phyloP scores from a whole-genome alignment of 2,329 filamentous ascomycete genomes.

The Amauroascus niger region DNA sequence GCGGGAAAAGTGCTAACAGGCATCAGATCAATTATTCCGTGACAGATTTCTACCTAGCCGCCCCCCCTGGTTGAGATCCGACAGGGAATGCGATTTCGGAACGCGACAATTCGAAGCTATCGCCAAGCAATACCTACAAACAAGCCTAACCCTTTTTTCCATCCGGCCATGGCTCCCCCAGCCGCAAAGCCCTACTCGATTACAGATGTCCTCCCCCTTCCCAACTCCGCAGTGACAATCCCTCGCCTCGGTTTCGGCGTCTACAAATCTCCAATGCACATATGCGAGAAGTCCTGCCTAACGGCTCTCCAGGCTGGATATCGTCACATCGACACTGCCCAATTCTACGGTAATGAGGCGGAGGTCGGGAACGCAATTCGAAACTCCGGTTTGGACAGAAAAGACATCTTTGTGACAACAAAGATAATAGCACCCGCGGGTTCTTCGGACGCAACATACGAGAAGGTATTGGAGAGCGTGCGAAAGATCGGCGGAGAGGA shows the following conservation, averaged over 20 bases:
- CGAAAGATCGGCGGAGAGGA: conserved; percentile 48
- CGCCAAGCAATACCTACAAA: not conserved
- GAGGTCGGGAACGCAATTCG: conserved; percentile 57
- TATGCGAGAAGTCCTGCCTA: conserved; percentile 50
- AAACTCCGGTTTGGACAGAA: conserved; percentile 43
- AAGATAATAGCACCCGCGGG: conserved; percentile 53
- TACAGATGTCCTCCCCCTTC: conserved; percentile 42
- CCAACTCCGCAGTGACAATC: conserved; percentile 45
- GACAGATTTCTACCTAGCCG: not conserved
- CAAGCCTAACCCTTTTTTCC: no score
- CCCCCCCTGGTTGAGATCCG: not conserved
- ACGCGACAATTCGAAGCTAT: not conserved
- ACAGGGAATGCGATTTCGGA: not conserved
- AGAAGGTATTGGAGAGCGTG: conserved; percentile 52
- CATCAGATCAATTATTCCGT: not conserved
- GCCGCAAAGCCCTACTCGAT: conserved; percentile 30
- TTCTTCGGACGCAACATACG: conserved; percentile 50
- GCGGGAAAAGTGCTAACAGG: not conserved
- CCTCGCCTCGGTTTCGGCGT: conserved; percentile 64
- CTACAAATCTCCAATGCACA: conserved; percentile 49
- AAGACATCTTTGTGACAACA: conserved; percentile 52
- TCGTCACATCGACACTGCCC: conserved; percentile 48
- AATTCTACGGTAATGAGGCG: conserved; percentile 60
- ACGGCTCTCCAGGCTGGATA: conserved; percentile 44
- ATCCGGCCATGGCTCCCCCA: conserved; percentile 22